Base-by-base conservation (phyloP, 345 rosid species). In the Moricandia arvensis region DNA sequence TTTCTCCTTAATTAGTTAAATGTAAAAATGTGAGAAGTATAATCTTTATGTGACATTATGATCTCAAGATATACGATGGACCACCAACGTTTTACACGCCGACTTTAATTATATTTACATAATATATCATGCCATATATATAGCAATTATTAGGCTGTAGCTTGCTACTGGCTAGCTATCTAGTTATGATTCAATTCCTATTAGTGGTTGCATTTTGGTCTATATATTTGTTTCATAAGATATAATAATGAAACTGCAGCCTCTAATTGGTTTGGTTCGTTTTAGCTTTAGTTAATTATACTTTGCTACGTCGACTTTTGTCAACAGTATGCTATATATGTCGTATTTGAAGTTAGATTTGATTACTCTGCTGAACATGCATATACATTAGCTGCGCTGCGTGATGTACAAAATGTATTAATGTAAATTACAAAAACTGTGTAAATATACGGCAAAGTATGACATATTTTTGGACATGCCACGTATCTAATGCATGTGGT, bases 401-500 rank as follows among this genome's bases (percentile, higher is more conserved):
- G 37, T 71, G 33, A 60, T 17, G 11, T 59, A 70, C 58, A 59
- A 1, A 38, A 38, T 38, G 17, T 45, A 5, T 29, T n/a, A 4
- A 17, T 55, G 38, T 26, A 27, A 47, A 26, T 43, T 49, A 31
- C 47, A 59, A n/a, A 8, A 41, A 66, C 24, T 15, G 55, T 49
- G 55, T 6, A 15, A 16, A 15, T 49, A n/a, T n/a, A n/a, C n/a
- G n/a, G n/a, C n/a, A n/a, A n/a, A n/a, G n/a, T 31, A 67, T 66
- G 68, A 68, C 57, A 75, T 49, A 27, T 26, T 5, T 41, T 75
- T 47, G 54, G 73, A 68, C 43, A 33, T 59, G 79, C 38, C 69
- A 75, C 63, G 79, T 75, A 49, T 33, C 53, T 27, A 75, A 37
- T 26, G 47, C 78, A 67, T 75, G 74, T 75, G 79, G 45, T 49